phyloP scores from a whole-genome alignment of 2,329 filamentous ascomycete genomes.

The Tolypocladium sp. region DNA sequence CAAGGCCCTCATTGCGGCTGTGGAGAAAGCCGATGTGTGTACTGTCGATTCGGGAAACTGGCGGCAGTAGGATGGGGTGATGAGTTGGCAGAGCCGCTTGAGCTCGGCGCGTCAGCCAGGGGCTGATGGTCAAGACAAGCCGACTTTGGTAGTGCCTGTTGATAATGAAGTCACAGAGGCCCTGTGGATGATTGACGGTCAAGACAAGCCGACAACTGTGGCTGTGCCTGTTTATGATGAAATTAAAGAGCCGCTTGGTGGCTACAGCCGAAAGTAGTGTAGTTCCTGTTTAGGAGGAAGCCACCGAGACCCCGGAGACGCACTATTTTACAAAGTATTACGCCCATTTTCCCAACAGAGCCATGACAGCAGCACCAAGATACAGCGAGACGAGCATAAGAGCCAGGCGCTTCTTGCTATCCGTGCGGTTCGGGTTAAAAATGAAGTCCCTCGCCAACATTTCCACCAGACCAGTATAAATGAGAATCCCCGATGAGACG shows the following conservation, averaged over 20 bases:
- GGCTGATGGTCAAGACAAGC: not conserved
- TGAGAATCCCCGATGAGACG: not conserved
- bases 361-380: constrained; percentile 51
- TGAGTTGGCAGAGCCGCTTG: not conserved
- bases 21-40: not conserved
- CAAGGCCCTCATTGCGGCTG: not conserved
- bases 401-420: constrained; percentile 30
- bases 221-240: too few relatives aligned
- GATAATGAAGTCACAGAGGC: not conserved
- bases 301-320: too few relatives aligned
- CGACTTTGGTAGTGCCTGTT: not conserved
- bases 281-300: not conserved
- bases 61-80: not conserved
- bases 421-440: constrained; percentile 73
- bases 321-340: not conserved
- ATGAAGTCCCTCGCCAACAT: constrained; percentile 52
- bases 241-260: too few relatives aligned
- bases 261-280: not conserved
- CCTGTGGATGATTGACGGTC: too few relatives aligned
- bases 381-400: constrained; percentile 53
- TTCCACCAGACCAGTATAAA: not conserved
- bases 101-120: not conserved
- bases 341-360: not conserved
- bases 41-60: not conserved
- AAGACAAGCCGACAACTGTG: too few relatives aligned